Base-by-base conservation (phyloP, 306 rosid genomes). In the Psophocarpus tetragonolobus region DNA sequence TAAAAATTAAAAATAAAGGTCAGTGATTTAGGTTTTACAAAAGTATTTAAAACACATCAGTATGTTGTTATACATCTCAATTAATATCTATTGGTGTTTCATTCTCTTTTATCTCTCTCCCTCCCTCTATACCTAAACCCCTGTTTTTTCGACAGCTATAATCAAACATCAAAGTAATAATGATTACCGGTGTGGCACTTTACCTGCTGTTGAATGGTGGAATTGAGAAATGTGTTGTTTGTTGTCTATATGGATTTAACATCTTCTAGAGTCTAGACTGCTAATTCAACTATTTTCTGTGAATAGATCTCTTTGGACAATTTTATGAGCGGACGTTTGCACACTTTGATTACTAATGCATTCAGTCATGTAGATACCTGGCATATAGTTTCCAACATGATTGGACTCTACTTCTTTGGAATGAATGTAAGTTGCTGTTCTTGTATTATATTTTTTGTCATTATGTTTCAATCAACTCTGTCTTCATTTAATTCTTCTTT, bases 331-430 rank as follows among this genome's bases (percentile, higher is more conserved):
- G 97, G 95, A 76, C 96, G 91, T 54, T 38, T 92, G 74, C 97
- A 95, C 84, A 92, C 97, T 23, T 71, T 92, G 93, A 88, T 95
- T 48, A 92, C 97, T 77, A 84, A 84, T 71, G 95, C 98, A 63
- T 92, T 95, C 89, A 95, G 98, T 90, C 98, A 92, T 58, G 67
- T 81, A 2, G 88, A 92, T 42, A 1, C 39, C 26, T 68, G 68
- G 68, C 98, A 95, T 86, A 68, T 95, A 8, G 12, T 89, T 51
- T 82, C 80, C 79, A 92, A 95, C 93, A 91, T 95, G 97, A 62
- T 91, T 41, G 97, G 92, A 77, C 92, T 95, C 75, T 91, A 89
- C 88, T 95, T 88, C 93, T 95, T 92, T 24, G 97, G 98, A 83
- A 70, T 1, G 63, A 88, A 70, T 48, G 98, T 95, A 84, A 93